Base-by-base conservation (phyloP, 768 basidiomycete genomes). In the Boletellus sp. region DNA sequence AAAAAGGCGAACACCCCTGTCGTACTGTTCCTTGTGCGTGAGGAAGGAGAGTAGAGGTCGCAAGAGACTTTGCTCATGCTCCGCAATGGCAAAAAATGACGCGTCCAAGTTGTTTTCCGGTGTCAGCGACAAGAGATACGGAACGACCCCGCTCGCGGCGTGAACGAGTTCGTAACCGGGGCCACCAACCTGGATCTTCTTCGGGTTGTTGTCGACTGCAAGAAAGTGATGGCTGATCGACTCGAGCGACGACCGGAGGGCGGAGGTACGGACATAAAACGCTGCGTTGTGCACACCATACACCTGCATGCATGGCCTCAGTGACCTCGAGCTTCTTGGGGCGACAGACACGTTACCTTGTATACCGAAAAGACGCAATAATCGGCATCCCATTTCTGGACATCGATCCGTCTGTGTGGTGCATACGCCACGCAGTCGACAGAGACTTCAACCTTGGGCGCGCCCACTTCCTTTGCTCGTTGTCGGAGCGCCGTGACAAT, bases 341-440 rank as follows among this genome's bases (percentile, higher is more conserved):
- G 20, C 22, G 12, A 38, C 10, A 16, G 16, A 19, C 12, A 6
- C 44, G 36, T 64, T 41, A n/a, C 88, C 79, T 90, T 91, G 73
- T 90, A 90, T 57, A 83, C 77, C 0, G 86, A 80, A 63, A 88
- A 83, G 44, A 80, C 79, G 42, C 76, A 78, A 60, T 80, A 89
- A 55, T 92, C 86, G 32, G 88, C 74, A 46, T 88, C 87, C 89
- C 87, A 90, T 42, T 76, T 80, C 50, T 74, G 78, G 15, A 88
- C 87, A 56, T 90, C 82, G 26, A 90, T 80, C 48, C 70, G 66
- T 13, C 85, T 73, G 60, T 90, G 87, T 0, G 87, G 87, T 4
- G 85, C 85, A 56, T 85, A 89, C 3, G 87, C 87, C 3, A 90
- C 89, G 53, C 87, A 88, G 58, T 90, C 89, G 3, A 90, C 74